Percentiles rank a stretch among this genome's conserved stretches.
phyloP scores from a whole-genome alignment of 768 basidiomycete genomes.

The Mrakia frigida region DNA sequence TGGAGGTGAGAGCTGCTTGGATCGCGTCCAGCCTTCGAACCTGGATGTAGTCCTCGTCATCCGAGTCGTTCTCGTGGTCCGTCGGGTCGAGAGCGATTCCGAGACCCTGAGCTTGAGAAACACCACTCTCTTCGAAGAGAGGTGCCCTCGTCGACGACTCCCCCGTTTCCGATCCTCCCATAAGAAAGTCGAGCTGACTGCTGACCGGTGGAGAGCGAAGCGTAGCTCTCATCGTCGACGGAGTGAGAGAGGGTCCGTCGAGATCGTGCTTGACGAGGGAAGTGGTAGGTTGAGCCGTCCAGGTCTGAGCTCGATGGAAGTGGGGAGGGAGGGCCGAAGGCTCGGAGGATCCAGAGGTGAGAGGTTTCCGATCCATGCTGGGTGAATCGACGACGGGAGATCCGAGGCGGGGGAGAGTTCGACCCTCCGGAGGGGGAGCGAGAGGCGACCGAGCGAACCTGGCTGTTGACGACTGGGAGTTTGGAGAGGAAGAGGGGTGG shows the following conservation, averaged over 20 bases:
- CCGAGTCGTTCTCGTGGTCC: constrained; percentile 14
- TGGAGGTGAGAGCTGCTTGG: constrained; percentile 89
- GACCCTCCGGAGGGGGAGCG: background rate
- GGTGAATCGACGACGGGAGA: background rate
- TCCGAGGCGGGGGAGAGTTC: background rate
- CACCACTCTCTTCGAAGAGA: constrained; percentile 43
- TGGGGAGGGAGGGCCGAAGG: background rate
- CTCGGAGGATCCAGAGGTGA: background rate
- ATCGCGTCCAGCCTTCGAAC: constrained; percentile 90
- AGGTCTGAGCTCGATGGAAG: constrained; percentile 15
- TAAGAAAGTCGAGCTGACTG: constrained; percentile 46
- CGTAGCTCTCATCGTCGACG: background rate
- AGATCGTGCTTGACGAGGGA: background rate
- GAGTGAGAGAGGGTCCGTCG: background rate
- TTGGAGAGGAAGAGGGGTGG: background rate
- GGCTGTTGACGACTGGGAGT: constrained; percentile 15
- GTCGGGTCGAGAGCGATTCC: constrained; percentile 7
- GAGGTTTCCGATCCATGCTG: background rate
- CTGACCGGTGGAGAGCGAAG: constrained; percentile 12
- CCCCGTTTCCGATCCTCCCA: constrained; percentile 43
- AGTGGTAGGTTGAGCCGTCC: constrained; percentile 7
- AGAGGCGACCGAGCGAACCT: background rate
- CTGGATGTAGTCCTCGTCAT: constrained; percentile 57
- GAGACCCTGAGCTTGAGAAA: background rate
- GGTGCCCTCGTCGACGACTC: constrained; percentile 67